Conservation (phyloP, 1,284 basidiomycete species). For the Apiotrichum laibachii region DNA sequence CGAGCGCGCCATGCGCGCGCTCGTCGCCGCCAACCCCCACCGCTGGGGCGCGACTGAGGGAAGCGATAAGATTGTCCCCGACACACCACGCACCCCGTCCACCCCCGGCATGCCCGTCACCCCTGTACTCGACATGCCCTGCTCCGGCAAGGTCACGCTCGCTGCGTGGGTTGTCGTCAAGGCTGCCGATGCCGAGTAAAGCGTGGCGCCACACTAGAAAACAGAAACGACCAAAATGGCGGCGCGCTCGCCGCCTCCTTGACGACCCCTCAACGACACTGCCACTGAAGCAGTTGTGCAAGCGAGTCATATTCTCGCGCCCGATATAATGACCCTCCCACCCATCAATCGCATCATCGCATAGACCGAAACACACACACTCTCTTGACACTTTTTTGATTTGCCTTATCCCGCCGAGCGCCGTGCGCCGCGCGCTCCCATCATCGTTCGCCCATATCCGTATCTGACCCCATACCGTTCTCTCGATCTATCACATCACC, state of each 20-base stretch:
- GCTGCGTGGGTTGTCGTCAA: conserved; percentile 17
- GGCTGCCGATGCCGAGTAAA: neutral
- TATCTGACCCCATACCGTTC: neutral
- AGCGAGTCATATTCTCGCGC: no score
- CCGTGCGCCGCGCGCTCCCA: no score
- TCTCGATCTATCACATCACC: neutral
- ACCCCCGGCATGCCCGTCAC: conserved; percentile 56
- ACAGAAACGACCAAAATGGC: neutral
- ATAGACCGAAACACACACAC: no score
- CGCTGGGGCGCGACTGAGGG: conserved; percentile 12
- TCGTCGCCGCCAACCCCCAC: neutral
- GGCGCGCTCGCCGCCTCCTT: neutral
- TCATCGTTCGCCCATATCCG: neutral
- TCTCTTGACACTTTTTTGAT: no score
- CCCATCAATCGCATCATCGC: no score
- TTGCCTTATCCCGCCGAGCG: no score
- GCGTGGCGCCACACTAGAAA: neutral
- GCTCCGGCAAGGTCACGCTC: conserved; percentile 7
- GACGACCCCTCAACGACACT: neutral
- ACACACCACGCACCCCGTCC: conserved; percentile 60
- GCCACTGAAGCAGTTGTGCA: neutral
- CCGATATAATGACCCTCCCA: no score
- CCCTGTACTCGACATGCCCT: neutral
- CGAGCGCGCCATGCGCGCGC: conserved; percentile 6
- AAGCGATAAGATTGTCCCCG: conserved; percentile 45